Base-by-base conservation (phyloP, 306 rosid genomes). In the Casuarina cunninghamiana region DNA sequence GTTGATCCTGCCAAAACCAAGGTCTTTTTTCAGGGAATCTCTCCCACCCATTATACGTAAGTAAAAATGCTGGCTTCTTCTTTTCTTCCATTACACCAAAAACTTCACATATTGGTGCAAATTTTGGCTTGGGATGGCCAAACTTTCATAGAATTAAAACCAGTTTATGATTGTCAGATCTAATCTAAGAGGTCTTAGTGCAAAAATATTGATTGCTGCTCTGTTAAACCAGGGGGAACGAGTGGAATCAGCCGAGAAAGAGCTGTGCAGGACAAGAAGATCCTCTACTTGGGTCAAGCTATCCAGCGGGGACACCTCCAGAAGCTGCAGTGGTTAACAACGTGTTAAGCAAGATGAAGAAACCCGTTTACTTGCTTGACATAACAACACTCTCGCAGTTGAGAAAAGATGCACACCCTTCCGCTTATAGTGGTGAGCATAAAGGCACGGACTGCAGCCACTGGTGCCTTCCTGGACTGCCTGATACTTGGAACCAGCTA, bases 401-500 rank as follows among this genome's bases (percentile, higher is more conserved):
- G 37, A 80, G 99, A 49, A 95, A 95, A 79, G 99, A 95, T 58
- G 97, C 90, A 42, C 99, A 95, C 77, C 99, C 99, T 44, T 88
- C 99, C 5, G 78, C 88, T 12, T 95, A 91, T 63, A 65, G 89
- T 3, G 90, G 91, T 0, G 88, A 87, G 39, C 89, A 79, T 26
- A 65, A 88, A 0, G 96, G 97, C 87, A 95, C 85, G 2, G 99
- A 95, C 53, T 95, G 99, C 78, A 95, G 97, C 86, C 99, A 95
- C 26, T 95, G 99, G 99, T 95, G 99, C 79, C 84, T 95, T 15
- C 99, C 99, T 6, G 99, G 99, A 13, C 78, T 92, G 75, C 99
- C 99, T 11, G 99, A 95, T 80, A 89, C 97, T 7, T 95, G 99
- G 99, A 95, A 95, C 86, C 97, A 91, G 72, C 97, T 95, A 75